A percentile compares a stretch with the other conserved stretches of the same genome.
Conservation (phyloP, 2,329 filamentous ascomycete species). For the Chrysoporthe puriensis region DNA sequence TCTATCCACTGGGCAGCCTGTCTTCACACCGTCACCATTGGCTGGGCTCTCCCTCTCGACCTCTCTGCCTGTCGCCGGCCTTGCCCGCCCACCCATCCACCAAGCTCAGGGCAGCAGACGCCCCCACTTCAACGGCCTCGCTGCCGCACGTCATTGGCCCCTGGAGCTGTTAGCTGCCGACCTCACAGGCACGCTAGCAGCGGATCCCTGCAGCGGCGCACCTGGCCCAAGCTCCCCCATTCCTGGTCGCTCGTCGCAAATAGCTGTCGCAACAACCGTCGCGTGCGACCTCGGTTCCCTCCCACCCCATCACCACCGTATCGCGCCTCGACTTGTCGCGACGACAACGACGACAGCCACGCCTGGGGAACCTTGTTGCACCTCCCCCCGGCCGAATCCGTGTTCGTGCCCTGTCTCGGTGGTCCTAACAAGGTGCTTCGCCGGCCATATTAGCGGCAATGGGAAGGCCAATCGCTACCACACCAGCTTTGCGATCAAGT, state of each 20-base stretch:
- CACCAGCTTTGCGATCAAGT: conserved; percentile 17
- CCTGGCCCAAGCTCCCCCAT: conserved; percentile 16
- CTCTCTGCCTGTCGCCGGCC: no score
- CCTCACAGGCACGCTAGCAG: not conserved
- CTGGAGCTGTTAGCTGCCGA: not conserved
- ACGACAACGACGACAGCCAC: not conserved
- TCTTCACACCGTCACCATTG: no score
- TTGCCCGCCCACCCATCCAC: not conserved
- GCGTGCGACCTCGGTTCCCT: not conserved
- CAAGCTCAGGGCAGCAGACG: not conserved
- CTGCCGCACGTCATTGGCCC: conserved; percentile 9
- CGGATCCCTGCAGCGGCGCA: conserved; percentile 7
- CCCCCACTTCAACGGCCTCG: conserved; percentile 5
- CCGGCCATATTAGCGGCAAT: conserved; percentile 19
- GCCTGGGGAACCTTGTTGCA: not conserved
- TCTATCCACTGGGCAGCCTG: not conserved
- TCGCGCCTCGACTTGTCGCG: not conserved
- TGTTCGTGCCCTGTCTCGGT: conserved; percentile 1
- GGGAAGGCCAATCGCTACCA: conserved; percentile 27
- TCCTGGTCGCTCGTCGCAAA: conserved; percentile 7
- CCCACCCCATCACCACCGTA: not conserved
- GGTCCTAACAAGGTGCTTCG: not conserved
- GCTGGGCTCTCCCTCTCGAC: no score
- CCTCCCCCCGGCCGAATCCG: not conserved
- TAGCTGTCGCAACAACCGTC: not conserved